phyloP scores from a whole-genome alignment of 1,139 yeast genomes.

The Kodamaea sp. region DNA sequence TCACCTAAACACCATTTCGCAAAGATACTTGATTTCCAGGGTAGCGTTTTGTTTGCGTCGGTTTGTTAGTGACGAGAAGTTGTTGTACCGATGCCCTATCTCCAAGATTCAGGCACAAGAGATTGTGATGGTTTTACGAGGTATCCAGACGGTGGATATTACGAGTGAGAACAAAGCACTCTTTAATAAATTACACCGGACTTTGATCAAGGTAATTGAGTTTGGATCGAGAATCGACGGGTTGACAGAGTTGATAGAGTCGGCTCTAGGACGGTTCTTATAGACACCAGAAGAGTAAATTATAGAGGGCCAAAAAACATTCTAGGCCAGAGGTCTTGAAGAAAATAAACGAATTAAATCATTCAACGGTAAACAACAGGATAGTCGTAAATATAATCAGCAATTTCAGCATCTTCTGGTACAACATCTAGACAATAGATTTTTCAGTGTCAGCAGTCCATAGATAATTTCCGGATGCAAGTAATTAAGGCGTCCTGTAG shows the following conservation, averaged over 20 bases:
- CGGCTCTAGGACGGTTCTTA: not conserved
- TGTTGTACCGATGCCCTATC: slow-evolving; percentile 33
- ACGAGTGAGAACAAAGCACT: slow-evolving; percentile 6
- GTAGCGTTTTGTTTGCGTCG: slow-evolving; percentile 37
- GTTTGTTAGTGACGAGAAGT: slow-evolving; percentile 34
- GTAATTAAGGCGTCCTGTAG: too few relatives aligned
- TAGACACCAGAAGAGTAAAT: too few relatives aligned
- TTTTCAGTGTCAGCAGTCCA: too few relatives aligned
- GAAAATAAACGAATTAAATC: too few relatives aligned
- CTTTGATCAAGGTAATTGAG: slow-evolving; percentile 30
- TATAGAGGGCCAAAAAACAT: too few relatives aligned
- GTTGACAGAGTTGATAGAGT: slow-evolving; percentile 12
- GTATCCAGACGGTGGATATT: slow-evolving; percentile 19
- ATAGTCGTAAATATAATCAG: too few relatives aligned
- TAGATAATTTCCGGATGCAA: too few relatives aligned
- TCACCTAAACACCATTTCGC: slow-evolving; percentile 22
- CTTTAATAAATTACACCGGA: slow-evolving; percentile 17
- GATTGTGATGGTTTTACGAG: slow-evolving; percentile 26
- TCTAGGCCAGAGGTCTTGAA: too few relatives aligned
- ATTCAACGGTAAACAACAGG: too few relatives aligned
- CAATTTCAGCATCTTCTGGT: too few relatives aligned
- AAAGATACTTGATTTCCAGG: slow-evolving; percentile 29
- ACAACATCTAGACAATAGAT: too few relatives aligned
- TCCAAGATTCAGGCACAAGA: slow-evolving; percentile 41
- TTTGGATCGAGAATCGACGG: slow-evolving; percentile 23